Conservation (phyloP, 2,329 filamentous ascomycete species). For the Xenosphaeropsis pyriputrescens region DNA sequence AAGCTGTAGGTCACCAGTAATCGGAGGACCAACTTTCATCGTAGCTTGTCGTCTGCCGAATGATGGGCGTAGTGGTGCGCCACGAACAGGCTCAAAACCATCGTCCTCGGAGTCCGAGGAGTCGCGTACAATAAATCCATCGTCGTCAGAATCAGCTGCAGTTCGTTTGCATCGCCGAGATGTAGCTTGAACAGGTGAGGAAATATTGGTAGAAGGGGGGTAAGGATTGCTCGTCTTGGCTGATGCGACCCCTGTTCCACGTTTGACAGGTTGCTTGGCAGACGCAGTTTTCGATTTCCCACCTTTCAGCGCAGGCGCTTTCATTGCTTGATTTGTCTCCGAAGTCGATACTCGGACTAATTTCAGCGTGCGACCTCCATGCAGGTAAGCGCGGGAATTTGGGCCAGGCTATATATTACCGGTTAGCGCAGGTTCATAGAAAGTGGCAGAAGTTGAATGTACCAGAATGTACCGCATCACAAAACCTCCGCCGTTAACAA, state of each 20-base stretch:
- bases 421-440: too few relatives aligned
- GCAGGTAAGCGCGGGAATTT: constrained; percentile 12
- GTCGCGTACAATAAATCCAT: constrained; percentile 33
- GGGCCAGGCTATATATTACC: constrained; percentile 12
- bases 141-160: constrained; percentile 16
- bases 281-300: constrained; percentile 2
- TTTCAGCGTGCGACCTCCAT: constrained; percentile 12
- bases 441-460: too few relatives aligned
- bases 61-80: constrained; percentile 24
- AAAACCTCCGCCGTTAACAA: constrained; percentile 47
- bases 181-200: constrained; percentile 41
- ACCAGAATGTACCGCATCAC: constrained; percentile 52
- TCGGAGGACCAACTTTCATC: constrained; percentile 37
- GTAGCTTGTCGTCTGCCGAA: constrained; percentile 6
- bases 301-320: too few relatives aligned
- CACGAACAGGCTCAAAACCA: constrained; percentile 14
- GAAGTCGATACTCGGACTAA: constrained; percentile 13
- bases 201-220: constrained; percentile 51
- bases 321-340: constrained; percentile 5
- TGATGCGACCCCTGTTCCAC: constrained; percentile 14
- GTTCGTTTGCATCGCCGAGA: constrained; percentile 14
- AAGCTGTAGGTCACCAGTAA: constrained; percentile 38
- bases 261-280: constrained; percentile 14
- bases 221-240: constrained; percentile 22
- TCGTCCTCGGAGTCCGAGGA: constrained; percentile 21